A percentile compares a stretch with the other conserved stretches of the same genome.
Evolutionary conservation across 345 rosid genomes (phyloP).

Genomic region (Citrus medica): DNA sequence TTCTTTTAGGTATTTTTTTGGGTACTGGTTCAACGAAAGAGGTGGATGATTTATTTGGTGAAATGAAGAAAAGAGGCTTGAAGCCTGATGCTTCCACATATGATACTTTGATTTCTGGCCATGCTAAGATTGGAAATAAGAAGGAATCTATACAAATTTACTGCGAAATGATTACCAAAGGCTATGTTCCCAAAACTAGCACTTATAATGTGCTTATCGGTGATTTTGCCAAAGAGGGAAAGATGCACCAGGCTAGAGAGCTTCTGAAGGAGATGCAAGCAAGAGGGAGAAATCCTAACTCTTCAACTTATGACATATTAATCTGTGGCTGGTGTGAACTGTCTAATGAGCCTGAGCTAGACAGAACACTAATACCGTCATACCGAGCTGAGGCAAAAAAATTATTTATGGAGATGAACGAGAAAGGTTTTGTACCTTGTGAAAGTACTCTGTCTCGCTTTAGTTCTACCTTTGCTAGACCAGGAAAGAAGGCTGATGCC

Average conservation of each 20-base stretch:
- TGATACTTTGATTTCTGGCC: slow-evolving; percentile 61
- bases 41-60: slow-evolving; percentile 43
- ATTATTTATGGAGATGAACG: slow-evolving; percentile 64
- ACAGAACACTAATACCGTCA: slow-evolving; percentile 38
- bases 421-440: slow-evolving; percentile 58
- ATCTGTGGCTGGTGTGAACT: slow-evolving; percentile 68
- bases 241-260: slow-evolving; percentile 78
- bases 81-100: slow-evolving; percentile 60
- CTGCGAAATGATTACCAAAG: slow-evolving; percentile 74
- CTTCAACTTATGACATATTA: slow-evolving; percentile 71
- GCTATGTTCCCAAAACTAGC: slow-evolving; percentile 69
- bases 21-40: slow-evolving; percentile 45
- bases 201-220: slow-evolving; percentile 74
- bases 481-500: slow-evolving; percentile 57
- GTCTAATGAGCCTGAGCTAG: slow-evolving; percentile 49
- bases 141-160: slow-evolving; percentile 57
- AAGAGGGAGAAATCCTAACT: slow-evolving; percentile 57
- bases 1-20: slow-evolving; percentile 58
- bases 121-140: slow-evolving; percentile 67
- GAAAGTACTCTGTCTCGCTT: slow-evolving; percentile 55
- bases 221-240: slow-evolving; percentile 58
- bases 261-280: slow-evolving; percentile 70
- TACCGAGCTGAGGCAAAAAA: slow-evolving; percentile 57
- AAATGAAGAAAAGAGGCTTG: slow-evolving; percentile 65
- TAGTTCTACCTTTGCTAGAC: slow-evolving; percentile 58